Conservation (phyloP, 257 asterid species). For the Capsicum pubescens region DNA sequence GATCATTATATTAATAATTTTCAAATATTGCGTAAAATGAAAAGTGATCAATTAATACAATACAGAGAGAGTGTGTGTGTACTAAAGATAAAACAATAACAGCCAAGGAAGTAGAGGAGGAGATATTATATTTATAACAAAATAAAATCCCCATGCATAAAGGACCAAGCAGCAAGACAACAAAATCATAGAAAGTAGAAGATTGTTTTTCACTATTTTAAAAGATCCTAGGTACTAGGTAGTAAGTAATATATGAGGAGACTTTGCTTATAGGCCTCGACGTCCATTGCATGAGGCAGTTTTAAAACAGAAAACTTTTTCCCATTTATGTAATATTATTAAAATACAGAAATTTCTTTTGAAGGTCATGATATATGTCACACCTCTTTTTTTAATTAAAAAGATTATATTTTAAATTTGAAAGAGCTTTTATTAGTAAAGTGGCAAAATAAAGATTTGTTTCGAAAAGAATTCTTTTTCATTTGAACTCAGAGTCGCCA, state of each 20-base stretch:
- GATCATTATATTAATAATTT: too few species aligned
- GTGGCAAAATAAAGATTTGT: too few species aligned
- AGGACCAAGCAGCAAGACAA: neutral
- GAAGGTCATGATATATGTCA: neutral
- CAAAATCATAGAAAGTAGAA: neutral
- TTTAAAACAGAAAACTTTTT: neutral
- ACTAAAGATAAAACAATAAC: too few species aligned
- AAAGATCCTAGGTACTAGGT: neutral
- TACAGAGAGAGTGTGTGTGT: too few species aligned
- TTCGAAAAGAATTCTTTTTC: too few species aligned
- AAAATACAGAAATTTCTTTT: neutral
- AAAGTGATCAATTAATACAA: too few species aligned
- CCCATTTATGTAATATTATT: neutral
- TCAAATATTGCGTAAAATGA: too few species aligned
- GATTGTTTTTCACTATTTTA: neutral
- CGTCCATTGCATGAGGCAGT: neutral
- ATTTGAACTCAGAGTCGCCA: too few species aligned
- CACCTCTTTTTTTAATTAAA: too few species aligned
- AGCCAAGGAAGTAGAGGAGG: neutral
- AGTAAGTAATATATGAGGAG: neutral
- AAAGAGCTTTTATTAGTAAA: too few species aligned
- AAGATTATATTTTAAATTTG: too few species aligned
- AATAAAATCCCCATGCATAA: neutral
- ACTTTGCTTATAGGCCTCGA: neutral
- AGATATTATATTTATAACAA: neutral